phyloP scores from a whole-genome alignment of 176 grass and related monocot species.

The Pharus latifolius region DNA sequence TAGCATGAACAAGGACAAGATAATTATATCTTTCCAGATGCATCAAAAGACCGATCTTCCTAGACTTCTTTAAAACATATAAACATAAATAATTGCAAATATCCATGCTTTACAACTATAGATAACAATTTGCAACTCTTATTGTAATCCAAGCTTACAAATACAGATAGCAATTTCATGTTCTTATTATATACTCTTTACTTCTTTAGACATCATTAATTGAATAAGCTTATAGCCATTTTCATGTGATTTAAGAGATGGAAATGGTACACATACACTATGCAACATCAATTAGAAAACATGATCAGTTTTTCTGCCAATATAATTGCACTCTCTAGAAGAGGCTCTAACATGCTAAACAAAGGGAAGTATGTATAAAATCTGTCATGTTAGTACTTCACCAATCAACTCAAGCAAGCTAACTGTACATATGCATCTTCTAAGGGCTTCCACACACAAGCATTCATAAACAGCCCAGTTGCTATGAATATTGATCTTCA shows the following conservation, averaged over 20 bases:
- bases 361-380: neutral
- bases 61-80: neutral
- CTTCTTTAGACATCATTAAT: neutral
- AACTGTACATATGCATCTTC: neutral
- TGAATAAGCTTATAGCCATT: neutral
- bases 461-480: neutral
- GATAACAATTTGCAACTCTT: too few relatives aligned
- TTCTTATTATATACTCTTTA: too few relatives aligned
- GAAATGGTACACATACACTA: neutral
- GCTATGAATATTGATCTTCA: neutral
- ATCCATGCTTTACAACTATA: too few relatives aligned
- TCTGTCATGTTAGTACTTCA: neutral
- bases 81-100: too few relatives aligned
- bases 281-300: neutral
- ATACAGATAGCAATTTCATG: neutral
- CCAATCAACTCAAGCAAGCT: neutral
- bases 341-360: neutral
- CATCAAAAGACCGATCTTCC: neutral
- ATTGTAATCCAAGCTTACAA: neutral
- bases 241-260: neutral
- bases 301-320: neutral
- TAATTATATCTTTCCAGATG: neutral
- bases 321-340: neutral
- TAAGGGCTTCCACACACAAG: neutral
- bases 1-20: neutral